Evolutionary conservation across 495 filamentous ascomycete genomes (phyloP), one percentile per base, ranked within the genome.

Genomic region (Podospora conica): DNA sequence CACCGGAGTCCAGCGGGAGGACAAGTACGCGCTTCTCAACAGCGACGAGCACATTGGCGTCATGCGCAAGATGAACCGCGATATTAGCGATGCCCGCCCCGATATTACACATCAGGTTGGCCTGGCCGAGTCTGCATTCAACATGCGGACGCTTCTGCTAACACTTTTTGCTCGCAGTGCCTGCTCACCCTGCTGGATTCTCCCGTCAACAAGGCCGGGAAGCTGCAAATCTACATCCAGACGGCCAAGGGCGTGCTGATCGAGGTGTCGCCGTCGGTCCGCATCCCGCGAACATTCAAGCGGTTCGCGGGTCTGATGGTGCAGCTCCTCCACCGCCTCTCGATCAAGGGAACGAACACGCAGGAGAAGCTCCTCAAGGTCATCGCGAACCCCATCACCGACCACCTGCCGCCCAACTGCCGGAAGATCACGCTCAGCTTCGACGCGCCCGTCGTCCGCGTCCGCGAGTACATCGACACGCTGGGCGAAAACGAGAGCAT

Each of bases 31-130:
- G 57, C 81, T 98, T 54, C 85, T 98, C 69, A 98, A 98, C 83
- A 97, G 93, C 75, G 95, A 98, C 71, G 95, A 98, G 79, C 95
- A 98, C 75, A 98, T 98, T 67, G 96, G 95, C 60, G 88, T 97
- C 67, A 95, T 98, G 91, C 89, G 96, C 74, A 98, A 97, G 84
- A 97, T 97, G 94, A 96, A 96, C 79, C 83, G 95, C 59, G 95
- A 98, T 72, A 98, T 98, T 71, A 97, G 93, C 74, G 95, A 98
- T 75, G 95, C 95, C 28, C 87, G 95, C 61, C 95, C 95, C 11
- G 95, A 98, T 79, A 98, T 98, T 64, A 94, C 96, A 21, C 95
- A 98, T 75, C 95, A 98, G 92, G 94, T 98, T 80, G 75, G 85
- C 71, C 24, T 23, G 58, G 10, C 66, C 61, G 53, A 56, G 60